Base-by-base conservation (phyloP, 2,329 filamentous ascomycete genomes). In the Tolypocladium cylindrosporum region DNA sequence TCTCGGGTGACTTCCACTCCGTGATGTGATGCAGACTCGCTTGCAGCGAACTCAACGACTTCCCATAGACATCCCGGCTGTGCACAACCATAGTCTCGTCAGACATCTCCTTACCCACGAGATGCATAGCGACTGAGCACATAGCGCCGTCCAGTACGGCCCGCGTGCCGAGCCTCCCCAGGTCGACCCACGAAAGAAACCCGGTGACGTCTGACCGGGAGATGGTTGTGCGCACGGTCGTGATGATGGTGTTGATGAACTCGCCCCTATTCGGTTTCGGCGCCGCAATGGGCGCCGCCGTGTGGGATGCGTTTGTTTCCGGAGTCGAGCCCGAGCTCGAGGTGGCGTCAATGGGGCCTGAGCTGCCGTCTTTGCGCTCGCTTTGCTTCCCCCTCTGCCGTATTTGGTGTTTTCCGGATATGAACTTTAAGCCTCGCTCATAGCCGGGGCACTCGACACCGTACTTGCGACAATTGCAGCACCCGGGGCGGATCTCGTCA, bases 401-500 rank as follows among this genome's bases (percentile, higher is more conserved):
- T 55, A 76, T 69, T 19, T 66, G 63, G 59, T 75, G 74, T 61
- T 76, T 76, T 21, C 66, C 71, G 21, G 65, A 62, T 31, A 77
- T 70, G 57, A 76, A 76, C 63, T 77, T 76, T 60, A 69, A 63
- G 43, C 60, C 60, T 39, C 69, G 67, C 52, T 73, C 69, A 59
- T 74, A 76, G n/a, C 73, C 74, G 7, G 73, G 71, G 57, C 72
- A 76, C 9, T 65, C 64, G 27, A 65, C 68, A 41, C 72, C 71
- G 58, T 75, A 75, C 55, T 67, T 72, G 56, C 65, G 59, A 63
- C 74, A 76, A 56, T 76, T 76, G 31, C 64, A 66, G 57, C 74
- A 75, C 56, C 64, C 67, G 13, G 77, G 77, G 13, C 69, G 71
- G 27, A 61, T 66, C 64, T 78, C 71, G 63, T 80, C 77, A 60